Percentiles rank a stretch among this genome's conserved stretches.
Evolutionary conservation across 75 land plant species (phyloP).

Genomic region (Pseudotsuga menziesii): DNA sequence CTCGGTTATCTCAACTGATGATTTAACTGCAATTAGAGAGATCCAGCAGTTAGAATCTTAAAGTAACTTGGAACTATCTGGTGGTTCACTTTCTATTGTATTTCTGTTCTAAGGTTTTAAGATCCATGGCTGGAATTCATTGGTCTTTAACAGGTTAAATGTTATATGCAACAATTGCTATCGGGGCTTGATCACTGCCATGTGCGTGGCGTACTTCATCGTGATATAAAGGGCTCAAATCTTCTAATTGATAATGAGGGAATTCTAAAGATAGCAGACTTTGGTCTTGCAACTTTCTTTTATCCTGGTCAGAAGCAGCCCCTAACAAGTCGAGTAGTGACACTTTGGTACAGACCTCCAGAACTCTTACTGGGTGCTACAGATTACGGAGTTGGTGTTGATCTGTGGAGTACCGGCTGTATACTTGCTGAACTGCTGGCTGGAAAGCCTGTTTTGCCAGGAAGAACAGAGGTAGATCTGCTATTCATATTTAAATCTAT

Average conservation of each 20-base stretch:
- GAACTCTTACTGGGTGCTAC: conserved; percentile 83
- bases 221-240: conserved; percentile 85
- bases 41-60: too few relatives aligned
- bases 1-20: too few relatives aligned
- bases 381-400: conserved; percentile 73
- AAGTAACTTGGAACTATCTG: too few relatives aligned
- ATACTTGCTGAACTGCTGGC: conserved; percentile 75
- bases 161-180: conserved; percentile 70
- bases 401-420: conserved; percentile 92
- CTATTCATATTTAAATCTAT: too few relatives aligned
- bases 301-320: conserved; percentile 54
- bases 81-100: too few relatives aligned
- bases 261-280: conserved; percentile 76
- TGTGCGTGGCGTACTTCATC: conserved; percentile 55
- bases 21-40: too few relatives aligned
- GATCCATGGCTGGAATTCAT: too few relatives aligned
- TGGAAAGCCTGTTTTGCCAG: conserved; percentile 82
- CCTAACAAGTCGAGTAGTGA: conserved; percentile 79
- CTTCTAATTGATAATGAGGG: conserved; percentile 64
- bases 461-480: conserved; percentile 66
- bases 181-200: conserved; percentile 86
- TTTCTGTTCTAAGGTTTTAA: too few relatives aligned
- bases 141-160: conserved; percentile 51
- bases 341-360: conserved; percentile 91
- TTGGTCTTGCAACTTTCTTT: conserved; percentile 68